phyloP scores from a whole-genome alignment of 495 filamentous ascomycete species.

The Apiosordaria backusii region DNA sequence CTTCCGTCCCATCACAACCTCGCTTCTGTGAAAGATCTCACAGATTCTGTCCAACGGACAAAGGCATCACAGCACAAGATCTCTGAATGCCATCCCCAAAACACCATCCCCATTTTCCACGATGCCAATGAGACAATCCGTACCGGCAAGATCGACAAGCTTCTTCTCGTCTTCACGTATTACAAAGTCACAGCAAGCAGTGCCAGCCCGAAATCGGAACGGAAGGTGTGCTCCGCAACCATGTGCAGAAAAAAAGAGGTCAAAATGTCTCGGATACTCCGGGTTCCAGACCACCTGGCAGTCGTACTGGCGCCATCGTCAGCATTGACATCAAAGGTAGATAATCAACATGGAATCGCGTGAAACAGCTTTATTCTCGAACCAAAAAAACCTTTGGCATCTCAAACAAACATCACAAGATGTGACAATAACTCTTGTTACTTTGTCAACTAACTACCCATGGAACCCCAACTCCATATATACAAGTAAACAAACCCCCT shows the following conservation, averaged over 20 bases:
- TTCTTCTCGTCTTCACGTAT: not conserved
- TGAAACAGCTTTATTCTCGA: too few relatives aligned
- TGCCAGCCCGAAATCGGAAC: not conserved
- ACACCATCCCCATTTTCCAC: not conserved
- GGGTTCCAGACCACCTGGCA: not conserved
- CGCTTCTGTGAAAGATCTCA: not conserved
- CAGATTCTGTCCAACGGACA: not conserved
- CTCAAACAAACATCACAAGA: not conserved
- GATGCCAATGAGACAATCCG: not conserved
- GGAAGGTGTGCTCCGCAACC: not conserved
- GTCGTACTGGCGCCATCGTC: not conserved
- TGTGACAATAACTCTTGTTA: not conserved
- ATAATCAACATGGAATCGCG: not conserved
- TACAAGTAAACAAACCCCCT: slow-evolving; percentile 1
- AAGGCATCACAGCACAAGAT: not conserved
- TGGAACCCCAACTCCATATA: not conserved
- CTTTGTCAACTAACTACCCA: not conserved
- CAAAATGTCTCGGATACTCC: not conserved
- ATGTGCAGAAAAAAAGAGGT: not conserved
- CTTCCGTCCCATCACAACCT: not conserved
- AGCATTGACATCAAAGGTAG: not conserved
- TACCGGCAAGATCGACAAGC: not conserved
- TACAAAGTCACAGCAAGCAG: not conserved
- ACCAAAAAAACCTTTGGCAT: too few relatives aligned
- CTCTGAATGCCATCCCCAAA: not conserved